Evolutionary conservation across 495 filamentous ascomycete species (phyloP).

Genomic region (Ascobolus immersus): DNA sequence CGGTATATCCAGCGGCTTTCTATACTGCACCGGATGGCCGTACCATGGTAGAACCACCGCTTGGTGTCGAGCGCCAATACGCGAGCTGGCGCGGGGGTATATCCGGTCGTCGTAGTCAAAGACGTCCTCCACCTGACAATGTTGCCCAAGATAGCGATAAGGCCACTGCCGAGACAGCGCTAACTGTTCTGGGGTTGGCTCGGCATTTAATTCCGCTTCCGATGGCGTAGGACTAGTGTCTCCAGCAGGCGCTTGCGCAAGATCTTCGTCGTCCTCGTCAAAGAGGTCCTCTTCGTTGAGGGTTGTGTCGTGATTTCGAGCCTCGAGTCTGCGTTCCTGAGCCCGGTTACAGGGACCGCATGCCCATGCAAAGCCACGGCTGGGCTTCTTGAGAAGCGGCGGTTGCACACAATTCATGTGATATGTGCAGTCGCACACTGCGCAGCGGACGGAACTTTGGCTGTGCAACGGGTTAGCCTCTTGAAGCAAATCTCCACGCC

Average conservation of each 20-base stretch:
- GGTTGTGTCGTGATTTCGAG: conserved; percentile 54
- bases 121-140: conserved; percentile 88
- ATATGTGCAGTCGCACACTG: conserved; percentile 79
- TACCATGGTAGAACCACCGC: conserved; percentile 64
- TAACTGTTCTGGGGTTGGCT: conserved; percentile 58
- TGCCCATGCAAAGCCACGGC: conserved; percentile 92
- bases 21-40: conserved; percentile 61
- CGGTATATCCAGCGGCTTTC: conserved; percentile 68
- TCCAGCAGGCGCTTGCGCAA: conserved; percentile 22
- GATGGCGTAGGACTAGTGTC: conserved; percentile 25
- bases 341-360: conserved; percentile 86
- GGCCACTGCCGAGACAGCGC: conserved; percentile 87
- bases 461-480: conserved; percentile 55
- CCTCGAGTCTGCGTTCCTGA: conserved; percentile 78
- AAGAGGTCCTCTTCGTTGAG: conserved; percentile 35
- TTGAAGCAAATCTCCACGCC: conserved; percentile 58
- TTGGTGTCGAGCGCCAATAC: conserved; percentile 77
- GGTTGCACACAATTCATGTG: conserved; percentile 97
- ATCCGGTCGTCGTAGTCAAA: conserved; percentile 95
- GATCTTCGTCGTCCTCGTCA: conserved; percentile 54
- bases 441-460: conserved; percentile 88
- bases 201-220: conserved; percentile 19
- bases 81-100: conserved; percentile 82
- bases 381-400: conserved; percentile 81
- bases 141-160: conserved; percentile 82